Evolutionary conservation across 805 yeast genomes (phyloP), one percentile per base, ranked within the genome.

Genomic region (Zygotorulaspora florentina): DNA sequence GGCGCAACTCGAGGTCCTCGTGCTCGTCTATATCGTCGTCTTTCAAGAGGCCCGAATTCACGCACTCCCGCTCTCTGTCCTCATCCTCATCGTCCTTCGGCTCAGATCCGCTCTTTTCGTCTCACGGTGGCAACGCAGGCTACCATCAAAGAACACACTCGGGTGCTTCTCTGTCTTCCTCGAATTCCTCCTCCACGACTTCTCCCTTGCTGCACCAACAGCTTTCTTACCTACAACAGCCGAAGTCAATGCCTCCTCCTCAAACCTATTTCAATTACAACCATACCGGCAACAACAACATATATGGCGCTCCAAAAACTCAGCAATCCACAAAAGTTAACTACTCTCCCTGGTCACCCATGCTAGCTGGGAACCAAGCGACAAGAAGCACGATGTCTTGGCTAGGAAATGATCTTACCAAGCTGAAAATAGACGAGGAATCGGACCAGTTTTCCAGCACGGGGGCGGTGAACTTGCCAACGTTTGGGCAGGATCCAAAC

Each of bases 1-100:
- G 96, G 38, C 79, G 88, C 49, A 75, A 73, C 41, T 81, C 89
- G 9, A 71, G 87, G 47, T 74, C 80, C 3, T 57, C 66, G 17
- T 45, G 47, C 10, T 9, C 42, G 7, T 33, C 48, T 3, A 25
- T 43, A 8, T 35, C 47, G 13, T 29, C 40, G 39, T 48, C 51
- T 33, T 27, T 42, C 31, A 45, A 35, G 43, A 42, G 38, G 11
- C 40, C 44, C 8, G 42, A 39, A 9, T 16, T 39, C 11, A n/a
- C 15, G 15, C 16, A 23, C 20, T 37, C 40, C 16, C 28, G 20
- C 8, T 31, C 43, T 8, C 9, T 20, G 18, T 31, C 43, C 8
- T 31, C 37, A 3, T 38, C 45, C 10, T 37, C 45, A 6, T 45
- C 48, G 10, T 40, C 45, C 17, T 41, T 26, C 23, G 30, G 44